A percentile compares a stretch with the other conserved stretches of the same genome.
Conservation (phyloP, 352 stramenopile genomes). For the Phytopythium montanum region DNA sequence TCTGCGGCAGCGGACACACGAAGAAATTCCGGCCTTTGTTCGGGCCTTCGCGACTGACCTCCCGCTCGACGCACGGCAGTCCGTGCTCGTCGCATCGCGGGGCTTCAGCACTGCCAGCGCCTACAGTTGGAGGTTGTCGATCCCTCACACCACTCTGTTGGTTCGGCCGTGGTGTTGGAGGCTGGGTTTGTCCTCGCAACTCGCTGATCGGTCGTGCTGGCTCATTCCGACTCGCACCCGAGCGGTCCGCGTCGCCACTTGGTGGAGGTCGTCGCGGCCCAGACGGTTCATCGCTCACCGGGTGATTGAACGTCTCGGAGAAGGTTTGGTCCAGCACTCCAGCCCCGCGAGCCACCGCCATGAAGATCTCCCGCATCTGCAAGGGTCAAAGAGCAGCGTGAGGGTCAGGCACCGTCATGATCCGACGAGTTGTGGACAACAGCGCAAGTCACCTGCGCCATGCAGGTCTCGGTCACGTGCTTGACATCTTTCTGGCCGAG, state of each 20-base stretch:
- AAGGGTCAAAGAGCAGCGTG: background rate
- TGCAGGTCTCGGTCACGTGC: constrained; percentile 75
- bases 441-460: constrained; percentile 72
- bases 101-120: constrained; percentile 11
- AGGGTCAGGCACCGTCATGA: too few species aligned
- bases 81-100: constrained; percentile 48
- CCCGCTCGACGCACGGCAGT: constrained; percentile 43
- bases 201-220: background rate
- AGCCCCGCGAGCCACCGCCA: constrained; percentile 68
- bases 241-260: background rate
- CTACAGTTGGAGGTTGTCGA: constrained; percentile 9
- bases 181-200: constrained; percentile 9
- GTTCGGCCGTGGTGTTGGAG: constrained; percentile 8
- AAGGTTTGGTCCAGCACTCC: constrained; percentile 90
- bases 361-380: constrained; percentile 79
- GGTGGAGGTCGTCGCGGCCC: constrained; percentile 9
- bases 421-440: background rate
- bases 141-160: background rate
- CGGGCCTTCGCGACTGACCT: constrained; percentile 50
- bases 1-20: constrained; percentile 76
- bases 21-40: constrained; percentile 95
- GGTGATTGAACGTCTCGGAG: constrained; percentile 80
- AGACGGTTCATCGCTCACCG: constrained; percentile 15
- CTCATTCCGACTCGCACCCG: constrained; percentile 15
- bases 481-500: constrained; percentile 71